phyloP scores from a whole-genome alignment of 1,284 basidiomycete genomes.

The Ustilago hordei region DNA sequence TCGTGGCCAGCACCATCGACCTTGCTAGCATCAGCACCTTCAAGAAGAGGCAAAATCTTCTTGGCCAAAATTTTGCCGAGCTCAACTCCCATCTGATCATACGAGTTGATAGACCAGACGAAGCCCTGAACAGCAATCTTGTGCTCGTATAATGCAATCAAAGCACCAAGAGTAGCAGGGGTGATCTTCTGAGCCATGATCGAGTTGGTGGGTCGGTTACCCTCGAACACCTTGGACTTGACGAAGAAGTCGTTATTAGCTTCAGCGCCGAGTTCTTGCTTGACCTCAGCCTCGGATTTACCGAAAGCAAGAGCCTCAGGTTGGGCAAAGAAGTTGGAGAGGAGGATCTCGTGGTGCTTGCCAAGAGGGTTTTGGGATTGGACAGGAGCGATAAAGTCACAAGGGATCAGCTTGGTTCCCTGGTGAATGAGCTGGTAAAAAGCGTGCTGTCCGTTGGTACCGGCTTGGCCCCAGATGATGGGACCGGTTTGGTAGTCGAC shows the following conservation, averaged over 20 bases:
- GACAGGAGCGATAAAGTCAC: constrained; percentile 93
- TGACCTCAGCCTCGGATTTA: constrained; percentile 90
- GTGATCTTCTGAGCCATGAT: constrained; percentile 94
- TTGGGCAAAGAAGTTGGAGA: constrained; percentile 98
- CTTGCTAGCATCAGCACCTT: constrained; percentile 76
- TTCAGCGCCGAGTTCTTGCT: constrained; percentile 81
- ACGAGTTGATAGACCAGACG: constrained; percentile 98
- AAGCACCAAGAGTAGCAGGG: constrained; percentile 86
- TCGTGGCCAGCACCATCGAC: constrained; percentile 82
- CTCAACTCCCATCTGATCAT: constrained; percentile 74
- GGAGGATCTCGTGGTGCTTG: constrained; percentile 93
- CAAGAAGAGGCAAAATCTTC: constrained; percentile 89
- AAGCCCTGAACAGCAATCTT: constrained; percentile 99
- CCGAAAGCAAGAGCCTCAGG: constrained; percentile 92
- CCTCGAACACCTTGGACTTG: constrained; percentile 98
- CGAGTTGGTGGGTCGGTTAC: constrained; percentile 96
- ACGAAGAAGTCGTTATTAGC: constrained; percentile 82
- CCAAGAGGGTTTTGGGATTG: constrained; percentile 90
- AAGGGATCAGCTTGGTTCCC: constrained; percentile 77
- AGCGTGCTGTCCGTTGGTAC: constrained; percentile 98
- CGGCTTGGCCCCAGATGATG: constrained; percentile 98
- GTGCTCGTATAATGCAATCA: constrained; percentile 95
- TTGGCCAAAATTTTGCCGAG: constrained; percentile 95
- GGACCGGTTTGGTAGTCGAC: constrained; percentile 98
- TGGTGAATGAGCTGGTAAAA: constrained; percentile 99